These are phyloP conservation scores for Clausena lansium DNA, from an alignment of 345 rosid species.

Conservation along the genomic window DNA sequence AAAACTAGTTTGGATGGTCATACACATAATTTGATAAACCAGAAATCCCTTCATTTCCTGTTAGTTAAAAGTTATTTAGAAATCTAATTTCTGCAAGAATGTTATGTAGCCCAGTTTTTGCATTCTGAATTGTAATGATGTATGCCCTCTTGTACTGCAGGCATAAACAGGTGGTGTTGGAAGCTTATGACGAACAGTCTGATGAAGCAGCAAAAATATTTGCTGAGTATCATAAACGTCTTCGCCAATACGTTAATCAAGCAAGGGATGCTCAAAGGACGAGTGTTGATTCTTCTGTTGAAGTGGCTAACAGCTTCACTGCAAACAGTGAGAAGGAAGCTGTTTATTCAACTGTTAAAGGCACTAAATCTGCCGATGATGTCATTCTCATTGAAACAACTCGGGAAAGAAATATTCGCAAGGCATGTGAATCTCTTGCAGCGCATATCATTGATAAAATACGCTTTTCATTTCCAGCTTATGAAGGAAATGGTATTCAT, in stretches of 20 bases:
- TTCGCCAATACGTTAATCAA: conserved; percentile 71
- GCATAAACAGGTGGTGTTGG: conserved; percentile 86
- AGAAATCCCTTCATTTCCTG: background rate
- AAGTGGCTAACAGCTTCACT: conserved; percentile 47
- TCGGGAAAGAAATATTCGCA: conserved; percentile 69
- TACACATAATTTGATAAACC: background rate
- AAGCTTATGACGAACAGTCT: conserved; percentile 89
- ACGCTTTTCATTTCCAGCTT: conserved; percentile 76
- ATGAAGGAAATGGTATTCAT: conserved; percentile 88
- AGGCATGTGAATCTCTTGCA: conserved; percentile 86
- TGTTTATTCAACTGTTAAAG: conserved; percentile 88
- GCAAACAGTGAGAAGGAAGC: conserved; percentile 64
- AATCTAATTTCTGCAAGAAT: background rate
- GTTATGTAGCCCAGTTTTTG: background rate
- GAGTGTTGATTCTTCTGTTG: conserved; percentile 51
- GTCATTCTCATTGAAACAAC: conserved; percentile 83
- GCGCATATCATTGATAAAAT: conserved; percentile 64
- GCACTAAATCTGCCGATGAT: conserved; percentile 71
- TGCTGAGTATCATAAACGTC: conserved; percentile 82
- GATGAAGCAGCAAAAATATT: conserved; percentile 91
- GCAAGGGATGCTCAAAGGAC: conserved; percentile 79
- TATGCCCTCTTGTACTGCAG: conserved; percentile 32
- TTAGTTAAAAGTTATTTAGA: background rate
- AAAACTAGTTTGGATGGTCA: background rate
- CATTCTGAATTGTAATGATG: background rate